These are phyloP conservation scores for Debaryomyces sp. DNA, from an alignment of 1,139 yeast species.

Conservation along the genomic window DNA sequence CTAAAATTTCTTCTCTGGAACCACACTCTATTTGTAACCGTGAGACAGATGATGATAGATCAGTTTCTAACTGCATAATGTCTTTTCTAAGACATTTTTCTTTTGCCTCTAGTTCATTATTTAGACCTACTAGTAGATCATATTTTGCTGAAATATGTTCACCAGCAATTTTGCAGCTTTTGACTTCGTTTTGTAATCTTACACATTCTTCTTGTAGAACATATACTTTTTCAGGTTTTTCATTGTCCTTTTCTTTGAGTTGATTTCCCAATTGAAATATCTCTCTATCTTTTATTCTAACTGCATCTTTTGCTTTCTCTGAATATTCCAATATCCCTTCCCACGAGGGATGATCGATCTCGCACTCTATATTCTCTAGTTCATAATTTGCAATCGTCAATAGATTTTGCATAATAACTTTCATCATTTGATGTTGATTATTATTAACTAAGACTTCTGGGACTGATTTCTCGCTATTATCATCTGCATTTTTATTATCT, in stretches of 20 bases:
- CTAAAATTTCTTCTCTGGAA: neutral
- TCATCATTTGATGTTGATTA: neutral
- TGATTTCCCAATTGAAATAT: neutral
- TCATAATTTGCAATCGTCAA: neutral
- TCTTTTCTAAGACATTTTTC: neutral
- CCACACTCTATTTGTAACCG: neutral
- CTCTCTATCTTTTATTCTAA: neutral
- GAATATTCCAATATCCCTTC: neutral
- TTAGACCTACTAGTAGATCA: neutral
- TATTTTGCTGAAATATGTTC: neutral
- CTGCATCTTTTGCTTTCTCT: neutral
- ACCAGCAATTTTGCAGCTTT: neutral
- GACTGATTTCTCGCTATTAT: neutral
- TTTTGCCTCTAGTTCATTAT: neutral
- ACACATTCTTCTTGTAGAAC: neutral
- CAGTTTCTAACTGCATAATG: neutral
- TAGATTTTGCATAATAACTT: neutral
- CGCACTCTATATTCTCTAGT: neutral
- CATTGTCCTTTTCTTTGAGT: neutral
- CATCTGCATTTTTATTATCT: neutral
- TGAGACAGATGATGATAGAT: neutral
- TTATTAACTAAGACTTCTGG: neutral
- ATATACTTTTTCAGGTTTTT: neutral
- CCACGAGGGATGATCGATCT: neutral
- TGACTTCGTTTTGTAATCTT: neutral